Evolutionary conservation across 768 basidiomycete genomes (phyloP).

Genomic region (Lentinula detonsa): DNA sequence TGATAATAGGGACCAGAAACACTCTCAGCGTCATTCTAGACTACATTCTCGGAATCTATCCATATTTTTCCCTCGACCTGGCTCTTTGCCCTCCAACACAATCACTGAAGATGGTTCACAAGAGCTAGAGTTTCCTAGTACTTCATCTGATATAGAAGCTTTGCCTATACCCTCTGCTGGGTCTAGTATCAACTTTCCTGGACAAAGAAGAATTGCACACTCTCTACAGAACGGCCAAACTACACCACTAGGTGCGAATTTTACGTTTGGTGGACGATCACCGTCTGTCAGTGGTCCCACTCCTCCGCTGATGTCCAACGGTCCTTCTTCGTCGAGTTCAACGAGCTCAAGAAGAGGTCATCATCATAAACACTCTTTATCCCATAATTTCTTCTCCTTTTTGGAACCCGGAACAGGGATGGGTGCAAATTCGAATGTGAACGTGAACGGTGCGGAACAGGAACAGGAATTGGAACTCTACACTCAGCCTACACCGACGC

Average conservation of each 20-base stretch:
- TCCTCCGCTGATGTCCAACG: slow-evolving; percentile 20
- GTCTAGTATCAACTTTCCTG: slow-evolving; percentile 31
- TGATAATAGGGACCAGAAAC: slow-evolving; percentile 14
- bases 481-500: slow-evolving; percentile 53
- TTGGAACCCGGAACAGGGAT: slow-evolving; percentile 61
- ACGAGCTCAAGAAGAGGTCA: slow-evolving; percentile 57
- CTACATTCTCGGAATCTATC: slow-evolving; percentile 91
- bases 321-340: slow-evolving; percentile 15
- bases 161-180: slow-evolving; percentile 39
- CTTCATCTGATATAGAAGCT: slow-evolving; percentile 27
- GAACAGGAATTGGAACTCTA: slow-evolving; percentile 32
- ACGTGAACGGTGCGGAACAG: slow-evolving; percentile 2
- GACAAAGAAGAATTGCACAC: neutral
- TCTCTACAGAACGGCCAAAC: slow-evolving; percentile 11
- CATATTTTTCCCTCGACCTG: slow-evolving; percentile 84
- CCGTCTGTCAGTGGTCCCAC: slow-evolving; percentile 26
- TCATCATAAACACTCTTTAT: slow-evolving; percentile 91
- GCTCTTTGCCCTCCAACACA: slow-evolving; percentile 47
- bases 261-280: slow-evolving; percentile 60
- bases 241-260: slow-evolving; percentile 44
- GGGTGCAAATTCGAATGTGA: neutral
- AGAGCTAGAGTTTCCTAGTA: slow-evolving; percentile 39
- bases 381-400: slow-evolving; percentile 94
- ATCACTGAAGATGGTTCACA: slow-evolving; percentile 67
- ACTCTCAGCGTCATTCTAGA: slow-evolving; percentile 51